These are phyloP conservation scores for Pseudocercospora vitis DNA, from an alignment of 2,329 filamentous ascomycete species.

Conservation along the genomic window DNA sequence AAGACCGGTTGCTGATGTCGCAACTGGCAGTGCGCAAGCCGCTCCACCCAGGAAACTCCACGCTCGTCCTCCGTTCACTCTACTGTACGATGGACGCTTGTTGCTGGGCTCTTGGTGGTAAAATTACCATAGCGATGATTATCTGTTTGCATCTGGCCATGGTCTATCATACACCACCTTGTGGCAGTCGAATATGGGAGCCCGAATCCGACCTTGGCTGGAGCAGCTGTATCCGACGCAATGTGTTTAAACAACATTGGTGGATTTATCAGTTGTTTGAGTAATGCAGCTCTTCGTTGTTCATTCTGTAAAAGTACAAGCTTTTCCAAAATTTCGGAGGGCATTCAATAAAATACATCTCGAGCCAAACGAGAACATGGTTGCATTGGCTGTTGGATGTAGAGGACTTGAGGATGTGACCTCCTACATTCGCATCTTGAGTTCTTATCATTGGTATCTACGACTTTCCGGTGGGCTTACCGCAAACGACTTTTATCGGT, in stretches of 20 bases:
- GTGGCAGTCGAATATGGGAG: conserved; percentile 49
- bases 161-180: conserved; percentile 79
- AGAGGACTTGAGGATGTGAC: conserved; percentile 13
- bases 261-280: conserved; percentile 48
- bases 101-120: conserved; percentile 86
- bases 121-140: conserved; percentile 67
- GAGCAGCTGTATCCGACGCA: neutral
- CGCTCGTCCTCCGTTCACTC: conserved; percentile 55
- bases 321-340: conserved; percentile 44
- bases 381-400: neutral
- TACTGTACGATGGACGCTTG: conserved; percentile 72
- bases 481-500: too few relatives aligned
- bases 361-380: neutral
- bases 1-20: conserved; percentile 10
- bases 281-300: conserved; percentile 57
- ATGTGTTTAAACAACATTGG: conserved; percentile 58
- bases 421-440: neutral
- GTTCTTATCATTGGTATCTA: conserved; percentile 10
- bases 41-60: conserved; percentile 63
- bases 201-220: conserved; percentile 15
- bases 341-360: conserved; percentile 44
- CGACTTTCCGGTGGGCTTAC: conserved; percentile 7
- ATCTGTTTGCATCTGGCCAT: conserved; percentile 79
- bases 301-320: conserved; percentile 33
- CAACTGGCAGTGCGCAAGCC: conserved; percentile 6